phyloP scores from a whole-genome alignment of 164 flowering plant species.

The Amborella trichopoda region DNA sequence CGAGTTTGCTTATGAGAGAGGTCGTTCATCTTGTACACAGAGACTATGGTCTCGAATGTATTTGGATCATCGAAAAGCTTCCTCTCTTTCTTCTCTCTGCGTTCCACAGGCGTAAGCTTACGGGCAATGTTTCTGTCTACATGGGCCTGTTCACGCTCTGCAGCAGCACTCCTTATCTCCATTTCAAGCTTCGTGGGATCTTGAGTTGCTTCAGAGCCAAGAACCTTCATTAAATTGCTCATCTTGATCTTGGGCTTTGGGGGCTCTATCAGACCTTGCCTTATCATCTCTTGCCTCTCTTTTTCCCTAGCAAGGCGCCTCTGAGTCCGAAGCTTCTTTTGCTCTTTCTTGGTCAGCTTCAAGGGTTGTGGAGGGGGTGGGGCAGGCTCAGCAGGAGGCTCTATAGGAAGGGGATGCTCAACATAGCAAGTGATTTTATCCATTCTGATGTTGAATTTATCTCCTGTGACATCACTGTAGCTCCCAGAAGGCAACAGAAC shows the following conservation, averaged over 20 bases:
- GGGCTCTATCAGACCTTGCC: slow-evolving; percentile 90
- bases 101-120: slow-evolving; percentile 95
- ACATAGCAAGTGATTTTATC: slow-evolving; percentile 77
- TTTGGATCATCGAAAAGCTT: slow-evolving; percentile 86
- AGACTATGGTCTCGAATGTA: slow-evolving; percentile 66
- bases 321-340: slow-evolving; percentile 94
- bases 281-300: slow-evolving; percentile 93
- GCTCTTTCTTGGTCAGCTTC: slow-evolving; percentile 89
- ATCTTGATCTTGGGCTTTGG: slow-evolving; percentile 92
- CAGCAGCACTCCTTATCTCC: slow-evolving; percentile 93
- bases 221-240: slow-evolving; percentile 97
- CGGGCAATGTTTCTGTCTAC: slow-evolving; percentile 90
- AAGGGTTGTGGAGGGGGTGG: slow-evolving; percentile 97
- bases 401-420: slow-evolving; percentile 94
- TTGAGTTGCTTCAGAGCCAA: slow-evolving; percentile 97
- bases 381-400: slow-evolving; percentile 92
- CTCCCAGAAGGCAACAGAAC: slow-evolving; percentile 45
- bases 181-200: slow-evolving; percentile 93
- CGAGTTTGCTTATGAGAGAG: slow-evolving; percentile 77
- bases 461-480: slow-evolving; percentile 34
- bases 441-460: slow-evolving; percentile 21
- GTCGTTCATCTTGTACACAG: slow-evolving; percentile 71
- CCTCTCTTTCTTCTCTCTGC: slow-evolving; percentile 91
- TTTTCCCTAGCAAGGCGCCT: slow-evolving; percentile 80
- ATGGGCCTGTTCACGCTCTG: slow-evolving; percentile 98